phyloP scores from a whole-genome alignment of 73 alveolate genomes.

The Blepharisma stoltei region DNA sequence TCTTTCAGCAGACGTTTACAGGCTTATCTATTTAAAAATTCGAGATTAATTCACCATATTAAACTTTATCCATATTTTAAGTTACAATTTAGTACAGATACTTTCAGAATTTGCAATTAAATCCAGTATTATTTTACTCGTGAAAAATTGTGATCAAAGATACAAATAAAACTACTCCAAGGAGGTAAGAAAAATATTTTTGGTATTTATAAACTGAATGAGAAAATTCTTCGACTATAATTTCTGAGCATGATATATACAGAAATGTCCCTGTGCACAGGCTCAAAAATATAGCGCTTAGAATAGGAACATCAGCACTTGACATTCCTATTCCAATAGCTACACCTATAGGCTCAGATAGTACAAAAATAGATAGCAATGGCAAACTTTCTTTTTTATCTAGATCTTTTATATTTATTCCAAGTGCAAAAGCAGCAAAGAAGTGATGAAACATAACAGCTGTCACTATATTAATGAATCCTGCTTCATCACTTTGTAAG shows the following conservation, averaged over 20 bases:
- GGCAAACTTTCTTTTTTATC: slow-evolving; percentile 27
- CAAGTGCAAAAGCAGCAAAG: slow-evolving; percentile 80
- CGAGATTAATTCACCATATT: too few species aligned
- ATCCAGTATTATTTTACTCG: too few species aligned
- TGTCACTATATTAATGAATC: slow-evolving; percentile 52
- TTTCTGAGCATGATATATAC: slow-evolving; percentile 70
- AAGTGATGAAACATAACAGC: slow-evolving; percentile 75
- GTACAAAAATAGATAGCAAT: slow-evolving; percentile 31
- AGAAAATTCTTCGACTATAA: slow-evolving; percentile 60
- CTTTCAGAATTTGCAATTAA: too few species aligned
- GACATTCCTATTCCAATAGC: slow-evolving; percentile 41
- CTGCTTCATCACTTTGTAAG: slow-evolving; percentile 50
- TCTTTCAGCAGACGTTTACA: too few species aligned
- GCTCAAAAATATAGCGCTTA: slow-evolving; percentile 51
- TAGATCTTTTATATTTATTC: slow-evolving; percentile 39
- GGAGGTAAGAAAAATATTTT: too few species aligned
- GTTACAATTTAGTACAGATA: too few species aligned
- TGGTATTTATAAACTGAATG: too few species aligned
- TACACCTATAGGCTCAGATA: slow-evolving; percentile 57
- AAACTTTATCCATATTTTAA: too few species aligned
- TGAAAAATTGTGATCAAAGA: too few species aligned
- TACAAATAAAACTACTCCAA: too few species aligned
- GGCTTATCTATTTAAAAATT: too few species aligned
- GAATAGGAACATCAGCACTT: slow-evolving; percentile 37
- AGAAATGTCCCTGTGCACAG: slow-evolving; percentile 76